A percentile compares a stretch with the other conserved stretches of the same genome.
Conservation (phyloP, 306 rosid species). For the Begonia fuchsioides region DNA sequence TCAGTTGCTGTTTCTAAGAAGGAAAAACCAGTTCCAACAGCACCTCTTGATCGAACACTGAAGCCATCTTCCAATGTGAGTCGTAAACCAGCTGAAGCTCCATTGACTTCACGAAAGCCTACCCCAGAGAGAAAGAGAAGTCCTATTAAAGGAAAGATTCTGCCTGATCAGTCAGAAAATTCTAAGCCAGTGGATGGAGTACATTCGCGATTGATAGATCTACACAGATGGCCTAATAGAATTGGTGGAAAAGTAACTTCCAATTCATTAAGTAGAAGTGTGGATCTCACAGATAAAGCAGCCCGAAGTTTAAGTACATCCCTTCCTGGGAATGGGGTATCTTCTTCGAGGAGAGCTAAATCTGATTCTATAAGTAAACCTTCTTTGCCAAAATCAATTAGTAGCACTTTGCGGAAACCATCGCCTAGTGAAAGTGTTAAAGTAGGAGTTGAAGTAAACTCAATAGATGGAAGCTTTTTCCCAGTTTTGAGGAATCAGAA, state of each 20-base stretch:
- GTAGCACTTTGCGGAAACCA: constrained; percentile 25
- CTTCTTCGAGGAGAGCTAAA: constrained; percentile 41
- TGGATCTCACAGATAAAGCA: constrained; percentile 45
- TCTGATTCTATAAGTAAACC: constrained; percentile 29
- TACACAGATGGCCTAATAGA: constrained; percentile 80
- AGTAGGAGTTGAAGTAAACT: constrained; percentile 26
- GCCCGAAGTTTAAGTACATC: constrained; percentile 25
- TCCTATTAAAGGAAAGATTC: constrained; percentile 65
- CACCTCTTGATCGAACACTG: constrained; percentile 60
- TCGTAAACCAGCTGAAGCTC: constrained; percentile 48
- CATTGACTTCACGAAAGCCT: constrained; percentile 34
- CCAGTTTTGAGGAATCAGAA: constrained; percentile 34
- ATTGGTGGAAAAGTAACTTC: constrained; percentile 49
- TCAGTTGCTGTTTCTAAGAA: constrained; percentile 83
- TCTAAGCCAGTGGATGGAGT: constrained; percentile 63
- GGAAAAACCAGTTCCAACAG: constrained; percentile 54
- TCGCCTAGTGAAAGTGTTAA: constrained; percentile 28
- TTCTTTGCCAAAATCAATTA: constrained; percentile 37
- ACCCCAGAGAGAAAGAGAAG: constrained; percentile 85
- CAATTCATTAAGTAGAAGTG: constrained; percentile 26
- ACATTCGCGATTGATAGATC: constrained; percentile 60
- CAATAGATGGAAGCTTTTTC: constrained; percentile 29
- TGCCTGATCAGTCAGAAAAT: constrained; percentile 74
- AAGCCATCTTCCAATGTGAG: constrained; percentile 68
- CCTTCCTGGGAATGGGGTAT: constrained; percentile 29